Evolutionary conservation across 768 basidiomycete species (phyloP).

Genomic region (Agaricus blazei): DNA sequence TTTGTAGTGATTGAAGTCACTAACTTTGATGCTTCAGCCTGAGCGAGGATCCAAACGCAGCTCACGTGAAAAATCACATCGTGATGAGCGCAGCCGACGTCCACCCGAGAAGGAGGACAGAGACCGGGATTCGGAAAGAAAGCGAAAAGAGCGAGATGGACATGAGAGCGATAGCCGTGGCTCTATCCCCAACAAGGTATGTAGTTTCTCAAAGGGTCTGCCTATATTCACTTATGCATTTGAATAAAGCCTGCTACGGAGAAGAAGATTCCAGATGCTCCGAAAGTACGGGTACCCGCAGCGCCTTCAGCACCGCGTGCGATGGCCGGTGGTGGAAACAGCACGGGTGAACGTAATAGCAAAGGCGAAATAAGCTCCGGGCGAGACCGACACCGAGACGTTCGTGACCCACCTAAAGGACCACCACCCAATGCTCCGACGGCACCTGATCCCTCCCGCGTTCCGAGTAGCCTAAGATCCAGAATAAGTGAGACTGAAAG

Average conservation of each 20-base stretch:
- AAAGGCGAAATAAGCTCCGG: conserved; percentile 12
- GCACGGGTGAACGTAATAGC: conserved; percentile 8
- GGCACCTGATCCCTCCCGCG: conserved; percentile 18
- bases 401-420: conserved; percentile 10
- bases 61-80: conserved; percentile 72
- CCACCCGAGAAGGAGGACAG: conserved; percentile 63
- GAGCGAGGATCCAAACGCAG: conserved; percentile 79
- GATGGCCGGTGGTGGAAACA: conserved; percentile 13
- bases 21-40: conserved; percentile 35
- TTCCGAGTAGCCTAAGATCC: conserved; percentile 26
- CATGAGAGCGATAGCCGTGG: conserved; percentile 45
- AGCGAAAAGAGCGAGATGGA: conserved; percentile 48
- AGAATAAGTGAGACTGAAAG: conserved; percentile 52
- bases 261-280: conserved; percentile 15
- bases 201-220: neutral
- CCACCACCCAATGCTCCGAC: conserved; percentile 12
- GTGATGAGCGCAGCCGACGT: conserved; percentile 69
- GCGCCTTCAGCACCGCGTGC: conserved; percentile 16
- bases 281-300: conserved; percentile 10
- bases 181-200: conserved; percentile 59
- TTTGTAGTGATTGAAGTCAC: neutral
- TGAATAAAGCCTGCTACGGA: conserved; percentile 10
- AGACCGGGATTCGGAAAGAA: conserved; percentile 44
- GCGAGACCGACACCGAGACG: conserved; percentile 19
- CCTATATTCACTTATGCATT: neutral